Percentiles rank a stretch among this genome's conserved stretches.
phyloP scores from a whole-genome alignment of 1,139 yeast genomes.

The Blastobotrys apis region DNA sequence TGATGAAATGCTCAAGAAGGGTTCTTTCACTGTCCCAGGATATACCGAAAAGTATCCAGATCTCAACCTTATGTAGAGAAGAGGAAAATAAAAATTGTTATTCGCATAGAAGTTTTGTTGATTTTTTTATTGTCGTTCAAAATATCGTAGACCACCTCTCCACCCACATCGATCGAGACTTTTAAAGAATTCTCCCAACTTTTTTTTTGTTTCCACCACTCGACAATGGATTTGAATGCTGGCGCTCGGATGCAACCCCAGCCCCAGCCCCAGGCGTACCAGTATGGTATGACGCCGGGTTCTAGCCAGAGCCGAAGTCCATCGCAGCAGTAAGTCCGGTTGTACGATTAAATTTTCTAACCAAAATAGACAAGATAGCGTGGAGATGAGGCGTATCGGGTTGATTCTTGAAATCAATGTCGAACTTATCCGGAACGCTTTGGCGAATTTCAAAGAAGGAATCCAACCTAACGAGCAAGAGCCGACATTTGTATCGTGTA shows the following conservation, averaged over 20 bases:
- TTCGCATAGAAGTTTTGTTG: too few species aligned
- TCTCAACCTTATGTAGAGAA: slow-evolving; percentile 78
- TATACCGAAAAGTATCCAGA: slow-evolving; percentile 97
- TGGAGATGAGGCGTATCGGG: slow-evolving; percentile 27
- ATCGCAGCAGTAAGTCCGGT: background rate
- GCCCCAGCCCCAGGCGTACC: slow-evolving; percentile 5
- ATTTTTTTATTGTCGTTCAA: background rate
- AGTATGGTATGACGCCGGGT: too few species aligned
- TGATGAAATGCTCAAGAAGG: slow-evolving; percentile 89
- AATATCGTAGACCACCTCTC: background rate
- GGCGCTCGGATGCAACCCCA: slow-evolving; percentile 14
- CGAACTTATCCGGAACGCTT: slow-evolving; percentile 31
- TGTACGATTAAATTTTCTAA: background rate
- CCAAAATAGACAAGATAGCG: too few species aligned
- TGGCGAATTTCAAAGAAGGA: slow-evolving; percentile 24
- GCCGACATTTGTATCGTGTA: slow-evolving; percentile 15
- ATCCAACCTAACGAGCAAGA: background rate
- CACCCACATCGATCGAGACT: background rate
- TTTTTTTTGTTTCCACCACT: background rate
- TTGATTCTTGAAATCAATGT: slow-evolving; percentile 33
- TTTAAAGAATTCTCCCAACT: slow-evolving; percentile 1
- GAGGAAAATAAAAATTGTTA: background rate
- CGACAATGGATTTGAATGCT: slow-evolving; percentile 6
- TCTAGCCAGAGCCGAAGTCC: background rate
- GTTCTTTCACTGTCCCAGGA: slow-evolving; percentile 98